Evolutionary conservation across 2,329 filamentous ascomycete genomes (phyloP).

Genomic region (Colletotrichum graminicola): DNA sequence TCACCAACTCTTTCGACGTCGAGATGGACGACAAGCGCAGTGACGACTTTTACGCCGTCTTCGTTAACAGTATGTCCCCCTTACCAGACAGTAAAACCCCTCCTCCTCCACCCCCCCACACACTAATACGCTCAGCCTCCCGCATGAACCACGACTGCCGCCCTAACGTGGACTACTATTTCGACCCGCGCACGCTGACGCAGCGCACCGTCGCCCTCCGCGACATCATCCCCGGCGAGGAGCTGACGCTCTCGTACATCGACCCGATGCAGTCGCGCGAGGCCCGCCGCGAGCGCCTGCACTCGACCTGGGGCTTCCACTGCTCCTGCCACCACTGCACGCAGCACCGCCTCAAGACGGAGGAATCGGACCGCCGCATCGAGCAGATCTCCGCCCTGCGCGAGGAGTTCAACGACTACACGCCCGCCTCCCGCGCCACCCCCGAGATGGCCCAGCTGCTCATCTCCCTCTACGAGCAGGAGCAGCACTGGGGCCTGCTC

Average conservation of each 20-base stretch:
- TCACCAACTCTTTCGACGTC: conserved; percentile 57
- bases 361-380: conserved; percentile 55
- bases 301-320: conserved; percentile 54
- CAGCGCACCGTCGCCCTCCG: conserved; percentile 56
- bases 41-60: conserved; percentile 53
- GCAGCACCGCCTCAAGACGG: conserved; percentile 45
- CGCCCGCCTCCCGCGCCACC: conserved; percentile 47
- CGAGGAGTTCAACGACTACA: conserved; percentile 50
- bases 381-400: conserved; percentile 50
- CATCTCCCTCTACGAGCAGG: conserved; percentile 55
- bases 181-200: conserved; percentile 53
- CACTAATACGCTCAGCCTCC: conserved; percentile 48
- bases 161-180: conserved; percentile 59
- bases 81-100: neutral
- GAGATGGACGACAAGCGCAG: conserved; percentile 47
- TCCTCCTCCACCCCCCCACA: neutral
- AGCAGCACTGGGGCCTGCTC: conserved; percentile 52
- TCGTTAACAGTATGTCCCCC: conserved; percentile 51
- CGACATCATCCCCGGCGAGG: conserved; percentile 56
- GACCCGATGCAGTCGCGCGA: conserved; percentile 50
- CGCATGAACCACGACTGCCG: conserved; percentile 61
- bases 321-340: conserved; percentile 57
- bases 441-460: conserved; percentile 56
- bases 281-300: conserved; percentile 49
- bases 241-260: conserved; percentile 59